Conservation (phyloP, 2,329 filamentous ascomycete species). For the Ilyonectria robusta region DNA sequence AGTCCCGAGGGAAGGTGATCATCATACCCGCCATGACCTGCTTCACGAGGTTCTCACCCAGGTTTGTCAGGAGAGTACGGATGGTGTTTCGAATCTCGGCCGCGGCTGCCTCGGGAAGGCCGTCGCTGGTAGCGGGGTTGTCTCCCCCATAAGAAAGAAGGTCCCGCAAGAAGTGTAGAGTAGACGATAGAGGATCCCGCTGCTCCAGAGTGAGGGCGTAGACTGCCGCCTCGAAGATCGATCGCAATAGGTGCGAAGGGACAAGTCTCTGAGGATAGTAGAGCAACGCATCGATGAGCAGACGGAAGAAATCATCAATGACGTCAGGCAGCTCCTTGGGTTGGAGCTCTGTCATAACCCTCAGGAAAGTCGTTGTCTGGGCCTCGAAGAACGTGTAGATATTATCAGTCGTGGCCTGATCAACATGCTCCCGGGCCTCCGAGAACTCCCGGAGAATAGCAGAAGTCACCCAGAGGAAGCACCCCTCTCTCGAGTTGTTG, state of each 20-base stretch:
- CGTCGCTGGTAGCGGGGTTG: slow-evolving; percentile 75
- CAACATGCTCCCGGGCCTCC: slow-evolving; percentile 88
- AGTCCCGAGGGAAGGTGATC: slow-evolving; percentile 97
- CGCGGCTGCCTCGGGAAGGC: slow-evolving; percentile 70
- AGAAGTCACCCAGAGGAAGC: slow-evolving; percentile 98
- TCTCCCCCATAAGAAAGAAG: slow-evolving; percentile 89
- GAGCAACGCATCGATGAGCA: slow-evolving; percentile 90
- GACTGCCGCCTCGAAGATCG: slow-evolving; percentile 89
- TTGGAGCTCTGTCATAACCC: slow-evolving; percentile 88
- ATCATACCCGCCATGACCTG: slow-evolving; percentile 97
- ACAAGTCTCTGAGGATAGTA: slow-evolving; percentile 92
- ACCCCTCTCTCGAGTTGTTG: slow-evolving; percentile 87
- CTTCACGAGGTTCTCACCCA: slow-evolving; percentile 86
- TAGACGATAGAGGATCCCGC: slow-evolving; percentile 90
- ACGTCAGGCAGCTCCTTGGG: slow-evolving; percentile 82
- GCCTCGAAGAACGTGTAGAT: slow-evolving; percentile 97
- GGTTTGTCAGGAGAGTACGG: slow-evolving; percentile 76
- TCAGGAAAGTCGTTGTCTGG: slow-evolving; percentile 90
- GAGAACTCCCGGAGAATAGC: slow-evolving; percentile 96
- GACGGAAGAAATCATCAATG: slow-evolving; percentile 96
- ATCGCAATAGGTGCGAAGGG: slow-evolving; percentile 81
- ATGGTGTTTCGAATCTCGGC: slow-evolving; percentile 81
- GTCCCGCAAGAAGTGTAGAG: slow-evolving; percentile 93
- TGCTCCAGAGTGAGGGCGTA: slow-evolving; percentile 91
- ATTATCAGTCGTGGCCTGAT: slow-evolving; percentile 83